These are phyloP conservation scores for Didymella arachidicola DNA, from an alignment of 2,329 filamentous ascomycete species.

Conservation along the genomic window DNA sequence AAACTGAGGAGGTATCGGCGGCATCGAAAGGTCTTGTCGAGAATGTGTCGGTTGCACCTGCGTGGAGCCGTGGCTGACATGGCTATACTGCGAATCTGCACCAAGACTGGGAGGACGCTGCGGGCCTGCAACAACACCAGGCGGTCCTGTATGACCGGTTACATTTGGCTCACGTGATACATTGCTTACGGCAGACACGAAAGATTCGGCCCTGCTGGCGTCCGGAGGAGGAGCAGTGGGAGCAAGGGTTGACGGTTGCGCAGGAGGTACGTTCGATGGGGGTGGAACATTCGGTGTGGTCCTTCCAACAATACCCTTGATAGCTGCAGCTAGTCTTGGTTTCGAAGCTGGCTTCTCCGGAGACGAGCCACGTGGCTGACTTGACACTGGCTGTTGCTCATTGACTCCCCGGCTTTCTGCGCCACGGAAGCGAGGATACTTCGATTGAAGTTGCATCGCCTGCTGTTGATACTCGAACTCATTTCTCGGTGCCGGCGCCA, in stretches of 20 bases:
- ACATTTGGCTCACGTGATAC: slow-evolving; percentile 30
- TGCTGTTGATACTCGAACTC: slow-evolving; percentile 45
- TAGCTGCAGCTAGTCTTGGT: slow-evolving; percentile 51
- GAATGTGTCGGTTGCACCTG: slow-evolving; percentile 40
- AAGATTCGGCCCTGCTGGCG: slow-evolving; percentile 8
- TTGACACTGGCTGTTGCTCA: slow-evolving; percentile 42
- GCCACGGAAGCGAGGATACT: slow-evolving; percentile 52
- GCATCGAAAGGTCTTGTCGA: slow-evolving; percentile 40
- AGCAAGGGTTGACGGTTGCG: neutral
- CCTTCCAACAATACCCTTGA: slow-evolving; percentile 53
- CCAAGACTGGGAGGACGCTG: slow-evolving; percentile 39
- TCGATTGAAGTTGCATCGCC: slow-evolving; percentile 42
- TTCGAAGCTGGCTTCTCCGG: slow-evolving; percentile 38
- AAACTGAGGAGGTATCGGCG: slow-evolving; percentile 29
- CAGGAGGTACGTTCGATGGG: slow-evolving; percentile 5
- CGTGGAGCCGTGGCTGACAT: slow-evolving; percentile 42
- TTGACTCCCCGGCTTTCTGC: slow-evolving; percentile 52
- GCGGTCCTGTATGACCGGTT: slow-evolving; percentile 27
- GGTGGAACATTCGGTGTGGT: slow-evolving; percentile 26
- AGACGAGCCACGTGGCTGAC: slow-evolving; percentile 31
- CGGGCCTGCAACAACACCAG: slow-evolving; percentile 21
- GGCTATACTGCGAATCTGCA: slow-evolving; percentile 41
- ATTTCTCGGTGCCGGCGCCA: slow-evolving; percentile 30
- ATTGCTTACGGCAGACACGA: slow-evolving; percentile 34
- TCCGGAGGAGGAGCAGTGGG: slow-evolving; percentile 1